Base-by-base conservation (phyloP, 164 flowering plant genomes). In the Nelumbo lutea region DNA sequence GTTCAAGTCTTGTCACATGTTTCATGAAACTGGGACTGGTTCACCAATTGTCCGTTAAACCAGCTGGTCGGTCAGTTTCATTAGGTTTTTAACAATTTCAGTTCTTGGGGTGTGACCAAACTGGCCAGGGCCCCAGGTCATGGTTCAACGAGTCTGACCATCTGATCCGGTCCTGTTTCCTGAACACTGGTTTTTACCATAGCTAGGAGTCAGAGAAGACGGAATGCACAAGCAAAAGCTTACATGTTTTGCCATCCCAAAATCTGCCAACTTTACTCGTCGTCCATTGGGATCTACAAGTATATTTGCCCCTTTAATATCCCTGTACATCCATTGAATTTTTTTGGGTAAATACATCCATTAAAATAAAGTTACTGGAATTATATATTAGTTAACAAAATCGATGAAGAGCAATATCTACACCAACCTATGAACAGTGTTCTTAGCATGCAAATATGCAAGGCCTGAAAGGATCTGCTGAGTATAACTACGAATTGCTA, bases 301-400 rank as follows among this genome's bases (percentile, higher is more conserved):
- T 72, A 93, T 85, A 82, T 93, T 93, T 73, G 96, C 98, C 68
- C 98, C 98, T 81, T 93, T 93, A 27, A 93, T 90, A 76, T 93
- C 98, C 85, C 98, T 93, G 82, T 61, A 64, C 43, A 75, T 51
- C 9, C 73, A 42, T 27, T 27, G 27, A 27, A 27, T 27, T 27
- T 27, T 27, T 27, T 27, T 27, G 27, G 27, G 27, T 27, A 57
- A 8, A 62, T 14, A 4, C 8, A 53, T 13, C 8, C 13, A 43
- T 44, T 27, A 60, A 45, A 27, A 57, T 48, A 3, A 38, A n/a
- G 41, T 56, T 14, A 14, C 42, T n/a, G n/a, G 50, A 38, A 5
- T 51, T 1, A 68, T 39, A 46, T 42, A 11, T 9, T 15, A 50
- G 9, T 64, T 14, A 6, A 70, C 59, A 67, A 27, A 50, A 41